These are phyloP conservation scores for Fusarium floridanum DNA, from an alignment of 2,329 filamentous ascomycete species.

Conservation along the genomic window DNA sequence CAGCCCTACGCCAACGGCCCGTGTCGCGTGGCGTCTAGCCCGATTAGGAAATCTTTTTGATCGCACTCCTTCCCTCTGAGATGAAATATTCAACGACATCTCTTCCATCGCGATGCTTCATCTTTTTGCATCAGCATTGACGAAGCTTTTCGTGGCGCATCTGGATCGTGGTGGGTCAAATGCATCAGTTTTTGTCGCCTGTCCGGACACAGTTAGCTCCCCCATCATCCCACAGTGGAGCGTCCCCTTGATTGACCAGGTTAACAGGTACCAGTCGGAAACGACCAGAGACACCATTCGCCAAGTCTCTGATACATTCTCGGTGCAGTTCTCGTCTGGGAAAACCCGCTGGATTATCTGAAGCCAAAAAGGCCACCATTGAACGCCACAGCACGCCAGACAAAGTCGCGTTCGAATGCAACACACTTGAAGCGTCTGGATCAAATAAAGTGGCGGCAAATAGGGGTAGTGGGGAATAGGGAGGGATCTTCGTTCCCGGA, in stretches of 20 bases:
- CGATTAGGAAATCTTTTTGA: not conserved
- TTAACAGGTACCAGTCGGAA: not conserved
- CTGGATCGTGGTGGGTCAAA: not conserved
- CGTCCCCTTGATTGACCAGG: not conserved
- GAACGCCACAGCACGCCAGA: not conserved
- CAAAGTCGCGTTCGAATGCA: not conserved
- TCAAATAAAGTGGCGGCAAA: slow-evolving; percentile 25
- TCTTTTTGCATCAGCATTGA: not conserved
- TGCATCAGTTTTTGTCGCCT: not conserved
- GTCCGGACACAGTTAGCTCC: not conserved
- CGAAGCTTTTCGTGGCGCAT: not conserved
- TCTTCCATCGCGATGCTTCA: not conserved
- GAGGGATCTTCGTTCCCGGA: slow-evolving; percentile 8
- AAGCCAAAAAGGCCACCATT: not conserved
- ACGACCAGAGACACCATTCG: not conserved
- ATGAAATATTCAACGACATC: not conserved
- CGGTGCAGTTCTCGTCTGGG: not conserved
- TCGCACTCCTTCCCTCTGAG: not conserved
- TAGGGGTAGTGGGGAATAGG: slow-evolving; percentile 34
- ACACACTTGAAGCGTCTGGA: not conserved
- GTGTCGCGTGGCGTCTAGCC: not conserved
- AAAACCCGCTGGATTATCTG: not conserved
- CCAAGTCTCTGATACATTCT: slow-evolving; percentile 6
- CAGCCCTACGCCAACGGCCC: not conserved
- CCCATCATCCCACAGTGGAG: not conserved